phyloP scores from a whole-genome alignment of 805 yeast species.

The Grigorovia transvaalensis region DNA sequence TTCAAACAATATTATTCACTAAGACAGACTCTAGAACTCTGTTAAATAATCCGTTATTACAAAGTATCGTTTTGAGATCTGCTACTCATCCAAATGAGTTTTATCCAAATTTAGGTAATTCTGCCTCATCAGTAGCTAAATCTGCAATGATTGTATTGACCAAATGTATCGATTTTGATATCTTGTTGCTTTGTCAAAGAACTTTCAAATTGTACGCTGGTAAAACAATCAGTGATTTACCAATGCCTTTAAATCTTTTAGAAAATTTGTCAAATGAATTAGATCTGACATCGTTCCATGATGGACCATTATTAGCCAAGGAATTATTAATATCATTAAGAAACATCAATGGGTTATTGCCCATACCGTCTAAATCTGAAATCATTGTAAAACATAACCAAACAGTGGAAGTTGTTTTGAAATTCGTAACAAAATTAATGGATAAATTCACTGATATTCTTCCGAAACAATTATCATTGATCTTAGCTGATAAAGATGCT shows the following conservation, averaged over 20 bases:
- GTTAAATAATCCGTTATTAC: conserved; percentile 31
- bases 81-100: conserved; percentile 23
- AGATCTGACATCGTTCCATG: conserved; percentile 21
- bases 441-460: conserved; percentile 34
- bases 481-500: conserved; percentile 35
- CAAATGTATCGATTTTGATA: conserved; percentile 37
- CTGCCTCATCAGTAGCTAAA: conserved; percentile 26
- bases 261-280: conserved; percentile 19
- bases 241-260: conserved; percentile 26
- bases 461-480: conserved; percentile 27
- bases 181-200: conserved; percentile 33
- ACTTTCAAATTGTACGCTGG: conserved; percentile 30
- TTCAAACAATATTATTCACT: conserved; percentile 32
- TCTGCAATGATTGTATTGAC: conserved; percentile 32
- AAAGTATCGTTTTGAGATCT: conserved; percentile 25
- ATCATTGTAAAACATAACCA: conserved; percentile 18
- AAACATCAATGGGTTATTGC: conserved; percentile 25
- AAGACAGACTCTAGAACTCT: conserved; percentile 41
- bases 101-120: conserved; percentile 22
- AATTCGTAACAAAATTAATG: conserved; percentile 27
- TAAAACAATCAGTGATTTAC: conserved; percentile 18
- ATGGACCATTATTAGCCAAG: conserved; percentile 25
- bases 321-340: conserved; percentile 22
- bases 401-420: conserved; percentile 22
- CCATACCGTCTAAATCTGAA: conserved; percentile 16